phyloP scores from a whole-genome alignment of 345 rosid species.

The Pugionium cornutum region DNA sequence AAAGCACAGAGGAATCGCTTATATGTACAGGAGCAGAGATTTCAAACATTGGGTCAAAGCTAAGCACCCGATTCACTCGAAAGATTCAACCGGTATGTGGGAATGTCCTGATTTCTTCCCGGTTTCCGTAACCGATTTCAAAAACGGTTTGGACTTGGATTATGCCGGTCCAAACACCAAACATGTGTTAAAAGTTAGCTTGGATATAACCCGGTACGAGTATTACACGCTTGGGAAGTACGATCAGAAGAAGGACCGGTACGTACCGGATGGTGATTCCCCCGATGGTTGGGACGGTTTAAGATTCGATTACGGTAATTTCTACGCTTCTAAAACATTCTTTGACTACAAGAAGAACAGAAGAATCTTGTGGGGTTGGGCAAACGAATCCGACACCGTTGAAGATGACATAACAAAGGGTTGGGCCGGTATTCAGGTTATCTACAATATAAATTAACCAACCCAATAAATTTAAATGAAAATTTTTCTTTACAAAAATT shows the following conservation, averaged over 20 bases:
- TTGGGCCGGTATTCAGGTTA: conserved; percentile 89
- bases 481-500: background rate
- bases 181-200: conserved; percentile 71
- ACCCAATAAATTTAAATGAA: background rate
- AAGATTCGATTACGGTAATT: conserved; percentile 76
- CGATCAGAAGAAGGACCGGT: conserved; percentile 44
- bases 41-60: conserved; percentile 69
- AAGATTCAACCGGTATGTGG: conserved; percentile 66
- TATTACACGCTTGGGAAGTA: conserved; percentile 74
- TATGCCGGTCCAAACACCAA: conserved; percentile 39
- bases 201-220: conserved; percentile 69
- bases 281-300: conserved; percentile 79
- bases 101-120: conserved; percentile 57
- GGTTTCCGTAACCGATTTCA: conserved; percentile 40
- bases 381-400: conserved; percentile 65
- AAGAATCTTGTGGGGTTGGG: conserved; percentile 82
- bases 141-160: conserved; percentile 54
- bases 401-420: conserved; percentile 51
- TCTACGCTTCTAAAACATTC: conserved; percentile 86
- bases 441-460: background rate
- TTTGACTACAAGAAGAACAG: conserved; percentile 54
- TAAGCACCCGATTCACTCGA: conserved; percentile 64
- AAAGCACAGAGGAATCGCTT: conserved; percentile 59
- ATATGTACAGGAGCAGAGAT: conserved; percentile 65
- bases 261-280: conserved; percentile 51